These are phyloP conservation scores for Fusarium sp. DNA, from an alignment of 2,329 filamentous ascomycete genomes.

Conservation along the genomic window DNA sequence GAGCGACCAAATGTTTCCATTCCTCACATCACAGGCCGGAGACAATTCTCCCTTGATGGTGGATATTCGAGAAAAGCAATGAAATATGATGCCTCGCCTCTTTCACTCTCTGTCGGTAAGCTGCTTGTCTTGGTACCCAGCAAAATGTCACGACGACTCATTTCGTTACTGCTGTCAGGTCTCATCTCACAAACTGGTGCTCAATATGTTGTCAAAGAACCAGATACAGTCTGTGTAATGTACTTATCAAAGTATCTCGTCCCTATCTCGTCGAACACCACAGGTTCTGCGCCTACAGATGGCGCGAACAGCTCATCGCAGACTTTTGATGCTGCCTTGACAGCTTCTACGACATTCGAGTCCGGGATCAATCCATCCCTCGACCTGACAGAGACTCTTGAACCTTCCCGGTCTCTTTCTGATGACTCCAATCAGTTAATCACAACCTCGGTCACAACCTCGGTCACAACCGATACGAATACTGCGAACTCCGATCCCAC, in stretches of 20 bases:
- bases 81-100: accelerated
- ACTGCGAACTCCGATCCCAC: background rate
- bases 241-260: background rate
- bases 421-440: accelerated
- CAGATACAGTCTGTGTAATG: background rate
- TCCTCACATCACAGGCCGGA: background rate
- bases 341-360: background rate
- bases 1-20: background rate
- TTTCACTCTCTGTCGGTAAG: background rate
- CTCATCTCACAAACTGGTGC: accelerated
- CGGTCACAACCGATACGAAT: background rate
- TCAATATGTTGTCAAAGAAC: background rate
- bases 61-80: accelerated
- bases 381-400: too few species aligned
- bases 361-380: background rate
- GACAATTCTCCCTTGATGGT: accelerated
- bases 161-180: background rate
- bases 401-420: background rate
- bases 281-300: background rate
- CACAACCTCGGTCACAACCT: accelerated
- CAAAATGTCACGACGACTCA: background rate
- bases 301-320: too few species aligned
- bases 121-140: background rate
- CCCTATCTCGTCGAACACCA: too few species aligned
- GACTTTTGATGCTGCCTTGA: too few species aligned